Base-by-base conservation (phyloP, 768 basidiomycete species). In the Lentinula sp. region DNA sequence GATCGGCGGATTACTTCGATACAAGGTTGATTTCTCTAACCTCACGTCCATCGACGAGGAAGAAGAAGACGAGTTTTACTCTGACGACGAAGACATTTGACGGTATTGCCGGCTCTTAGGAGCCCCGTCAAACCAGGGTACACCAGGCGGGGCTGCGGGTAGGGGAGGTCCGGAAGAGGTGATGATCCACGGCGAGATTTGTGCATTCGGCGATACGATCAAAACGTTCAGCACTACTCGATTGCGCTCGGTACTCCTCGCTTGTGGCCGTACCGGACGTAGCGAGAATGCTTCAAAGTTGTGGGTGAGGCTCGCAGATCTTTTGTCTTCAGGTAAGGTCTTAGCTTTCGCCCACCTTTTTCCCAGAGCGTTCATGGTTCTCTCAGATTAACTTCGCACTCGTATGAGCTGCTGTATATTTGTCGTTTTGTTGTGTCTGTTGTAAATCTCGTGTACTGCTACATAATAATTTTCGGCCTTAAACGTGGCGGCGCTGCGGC, bases 21-120 rank as follows among this genome's bases (percentile, higher is more conserved):
- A 99, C 85, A 98, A 98, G 79, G 94, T 98, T 68, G 96, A 97
- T 77, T 92, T 98, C 76, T 82, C 83, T 66, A 91, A 89, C 71
- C 80, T 98, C 45, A 80, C 83, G 21, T 78, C 80, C 50, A 64
- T 85, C 23, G 91, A 93, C 66, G 91, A 93, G 35, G 91, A 85
- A 1, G 81, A 90, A 35, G 91, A 93, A 69, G 91, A 94, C 74
- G 91, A 92, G 77, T 93, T 91, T 75, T 86, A 82, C 70, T 88
- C 88, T 62, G 85, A 85, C 64, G 88, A 89, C 62, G 86, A 88
- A 60, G 80, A 80, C 66, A 83, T 93, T 78, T 93, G 91, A 93
- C 92, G 83, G 78, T 86, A 76, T 79, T 85, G 89, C 80, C 69
- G 89, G 91, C 91, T 93, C 90, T 76, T 72, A 65, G 89, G 90